Base-by-base conservation (phyloP, 495 filamentous ascomycete genomes). In the Extremus antarcticus region DNA sequence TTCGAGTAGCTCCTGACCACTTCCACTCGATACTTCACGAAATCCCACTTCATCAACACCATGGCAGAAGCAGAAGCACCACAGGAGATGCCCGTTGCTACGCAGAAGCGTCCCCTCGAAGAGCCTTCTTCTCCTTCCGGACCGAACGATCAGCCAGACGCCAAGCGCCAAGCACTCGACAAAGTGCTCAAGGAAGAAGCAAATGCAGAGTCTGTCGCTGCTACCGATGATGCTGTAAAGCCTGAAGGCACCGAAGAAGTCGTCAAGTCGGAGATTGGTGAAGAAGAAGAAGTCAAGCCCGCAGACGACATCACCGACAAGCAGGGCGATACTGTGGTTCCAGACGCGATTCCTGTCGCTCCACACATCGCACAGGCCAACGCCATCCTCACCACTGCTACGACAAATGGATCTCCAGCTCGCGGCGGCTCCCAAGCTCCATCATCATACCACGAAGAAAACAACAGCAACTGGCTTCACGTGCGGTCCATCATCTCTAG, bases 391-490 rank as follows among this genome's bases (percentile, higher is more conserved):
- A 67, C 70, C 24, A 76, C 21, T 25, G 72, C 77, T 39, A 76
- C 74, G 35, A 73, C 78, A 38, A 78, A 77, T 47, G 79, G 81
- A 20, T 43, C 40, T 22, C 29, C 9, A 3, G 47, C 3, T 52
- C 70, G 77, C 22, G 66, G 70, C 19, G 70, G 69, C 47, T 74
- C 74, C 22, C 78, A 82, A 52, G 65, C 73, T 50, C 72, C 76
- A 13, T 70, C 76, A 13, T 70, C 73, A 74, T 58, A 70, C 70
- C 71, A 74, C 25, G 71, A 74, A 21, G 80, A 91, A 64, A 94
- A 98, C 64, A 94, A 98, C 71, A 92, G 86, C 45, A 81, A 78
- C 38, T 97, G 94, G 94, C 88, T 98, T 57, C 94, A 98, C 70
- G 85, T 98, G 61, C 86, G 92, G 59, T 86, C 94, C 17, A 85